phyloP scores from a whole-genome alignment of 768 basidiomycete species.

The Rhizopogon vulgaris region DNA sequence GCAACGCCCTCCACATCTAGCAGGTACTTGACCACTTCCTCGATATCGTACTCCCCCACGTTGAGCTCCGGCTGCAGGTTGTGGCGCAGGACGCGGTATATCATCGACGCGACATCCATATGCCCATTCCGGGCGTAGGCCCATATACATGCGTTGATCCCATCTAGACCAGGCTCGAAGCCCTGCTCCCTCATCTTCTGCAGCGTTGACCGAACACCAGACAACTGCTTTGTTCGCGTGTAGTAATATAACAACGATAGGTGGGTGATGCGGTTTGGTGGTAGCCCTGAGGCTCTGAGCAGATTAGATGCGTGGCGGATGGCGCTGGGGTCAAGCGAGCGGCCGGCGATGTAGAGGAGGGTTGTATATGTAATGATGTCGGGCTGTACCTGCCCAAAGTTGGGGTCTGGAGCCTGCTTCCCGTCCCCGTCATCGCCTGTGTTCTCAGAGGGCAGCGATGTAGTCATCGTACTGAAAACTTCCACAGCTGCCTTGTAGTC shows the following conservation, averaged over 20 bases:
- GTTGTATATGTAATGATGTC: conserved; percentile 69
- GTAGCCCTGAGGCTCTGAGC: conserved; percentile 45
- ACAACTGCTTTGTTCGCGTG: conserved; percentile 37
- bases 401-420: conserved; percentile 3
- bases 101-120: conserved; percentile 47
- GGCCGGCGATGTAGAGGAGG: conserved; percentile 56
- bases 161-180: conserved; percentile 53
- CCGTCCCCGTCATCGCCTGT: conserved; percentile 31
- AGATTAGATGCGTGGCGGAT: conserved; percentile 50
- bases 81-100: conserved; percentile 62
- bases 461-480: conserved; percentile 57
- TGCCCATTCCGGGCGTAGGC: conserved; percentile 51
- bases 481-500: conserved; percentile 58
- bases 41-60: conserved; percentile 28
- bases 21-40: conserved; percentile 33
- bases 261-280: conserved; percentile 58
- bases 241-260: conserved; percentile 55
- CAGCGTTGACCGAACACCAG: conserved; percentile 51
- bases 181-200: conserved; percentile 44
- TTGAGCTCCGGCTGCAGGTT: conserved; percentile 36
- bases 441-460: conserved; percentile 18
- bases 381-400: conserved; percentile 27
- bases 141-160: conserved; percentile 67
- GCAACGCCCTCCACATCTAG: conserved; percentile 38
- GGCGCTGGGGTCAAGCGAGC: conserved; percentile 36